Conservation (phyloP, 305 asterid species). For the Fraxinus velutina region DNA sequence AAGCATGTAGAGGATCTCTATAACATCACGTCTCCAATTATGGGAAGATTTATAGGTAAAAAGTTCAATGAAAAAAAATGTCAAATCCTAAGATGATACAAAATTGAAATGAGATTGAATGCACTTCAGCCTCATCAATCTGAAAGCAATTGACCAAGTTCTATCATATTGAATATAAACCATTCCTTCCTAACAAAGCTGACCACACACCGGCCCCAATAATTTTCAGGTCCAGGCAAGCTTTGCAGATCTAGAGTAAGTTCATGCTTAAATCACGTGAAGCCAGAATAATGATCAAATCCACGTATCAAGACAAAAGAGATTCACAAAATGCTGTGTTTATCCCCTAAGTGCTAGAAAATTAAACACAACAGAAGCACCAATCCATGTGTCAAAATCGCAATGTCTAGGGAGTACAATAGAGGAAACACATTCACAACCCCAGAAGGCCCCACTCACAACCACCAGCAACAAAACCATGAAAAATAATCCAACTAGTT, state of each 20-base stretch:
- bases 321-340: background rate
- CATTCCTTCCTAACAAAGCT: background rate
- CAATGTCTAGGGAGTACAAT: background rate
- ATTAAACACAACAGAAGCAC: background rate
- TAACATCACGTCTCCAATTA: background rate
- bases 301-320: background rate
- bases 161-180: background rate
- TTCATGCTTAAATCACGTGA: background rate
- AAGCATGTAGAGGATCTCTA: conserved; percentile 9
- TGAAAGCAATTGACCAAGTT: background rate
- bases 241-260: background rate
- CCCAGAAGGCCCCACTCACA: background rate
- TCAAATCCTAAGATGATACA: background rate
- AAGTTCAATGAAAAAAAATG: background rate
- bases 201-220: background rate
- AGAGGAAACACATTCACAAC: background rate
- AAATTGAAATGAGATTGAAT: background rate
- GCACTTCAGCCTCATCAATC: background rate
- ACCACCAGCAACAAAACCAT: background rate
- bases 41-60: background rate
- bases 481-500: background rate
- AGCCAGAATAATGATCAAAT: background rate
- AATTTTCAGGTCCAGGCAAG: background rate
- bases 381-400: background rate
- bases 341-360: background rate